phyloP scores from a whole-genome alignment of 768 basidiomycete genomes.

The Fibroporia radiculosa region DNA sequence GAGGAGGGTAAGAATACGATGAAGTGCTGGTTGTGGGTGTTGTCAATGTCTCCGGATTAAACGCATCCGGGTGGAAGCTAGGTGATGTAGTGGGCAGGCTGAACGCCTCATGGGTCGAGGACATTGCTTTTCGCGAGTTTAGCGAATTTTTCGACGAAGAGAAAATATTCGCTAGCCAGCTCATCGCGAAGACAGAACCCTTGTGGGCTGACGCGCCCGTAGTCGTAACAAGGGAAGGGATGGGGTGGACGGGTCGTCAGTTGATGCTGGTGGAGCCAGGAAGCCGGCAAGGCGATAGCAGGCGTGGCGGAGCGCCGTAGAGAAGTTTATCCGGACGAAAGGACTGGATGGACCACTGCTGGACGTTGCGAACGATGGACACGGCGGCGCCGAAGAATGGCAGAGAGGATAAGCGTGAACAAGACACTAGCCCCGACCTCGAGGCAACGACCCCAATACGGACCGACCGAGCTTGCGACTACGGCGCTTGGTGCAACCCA shows the following conservation, averaged over 20 bases:
- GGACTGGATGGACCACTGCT: no score
- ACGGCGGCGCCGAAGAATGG: neutral
- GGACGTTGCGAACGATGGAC: neutral
- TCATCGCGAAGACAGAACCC: slow-evolving; percentile 35
- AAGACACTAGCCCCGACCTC: neutral
- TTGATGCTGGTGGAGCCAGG: slow-evolving; percentile 13
- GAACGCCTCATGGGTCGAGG: slow-evolving; percentile 82
- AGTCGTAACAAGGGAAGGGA: slow-evolving; percentile 1
- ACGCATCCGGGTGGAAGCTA: slow-evolving; percentile 49
- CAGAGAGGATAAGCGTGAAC: neutral
- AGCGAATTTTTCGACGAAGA: slow-evolving; percentile 36
- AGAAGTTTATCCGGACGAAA: neutral
- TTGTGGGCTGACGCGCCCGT: neutral
- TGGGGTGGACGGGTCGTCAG: slow-evolving; percentile 7
- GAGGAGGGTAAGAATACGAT: slow-evolving; percentile 76
- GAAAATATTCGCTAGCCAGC: slow-evolving; percentile 69
- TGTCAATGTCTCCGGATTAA: slow-evolving; percentile 44
- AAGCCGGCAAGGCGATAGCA: slow-evolving; percentile 3
- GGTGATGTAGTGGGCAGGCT: slow-evolving; percentile 75
- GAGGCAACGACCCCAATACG: neutral
- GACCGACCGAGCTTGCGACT: no score
- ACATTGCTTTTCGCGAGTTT: slow-evolving; percentile 51
- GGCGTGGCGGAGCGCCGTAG: neutral
- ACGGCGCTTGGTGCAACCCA: no score
- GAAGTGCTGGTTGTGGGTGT: slow-evolving; percentile 44